Evolutionary conservation across 352 stramenopile genomes (phyloP).

Genomic region (Thalassiosira oceanica): DNA sequence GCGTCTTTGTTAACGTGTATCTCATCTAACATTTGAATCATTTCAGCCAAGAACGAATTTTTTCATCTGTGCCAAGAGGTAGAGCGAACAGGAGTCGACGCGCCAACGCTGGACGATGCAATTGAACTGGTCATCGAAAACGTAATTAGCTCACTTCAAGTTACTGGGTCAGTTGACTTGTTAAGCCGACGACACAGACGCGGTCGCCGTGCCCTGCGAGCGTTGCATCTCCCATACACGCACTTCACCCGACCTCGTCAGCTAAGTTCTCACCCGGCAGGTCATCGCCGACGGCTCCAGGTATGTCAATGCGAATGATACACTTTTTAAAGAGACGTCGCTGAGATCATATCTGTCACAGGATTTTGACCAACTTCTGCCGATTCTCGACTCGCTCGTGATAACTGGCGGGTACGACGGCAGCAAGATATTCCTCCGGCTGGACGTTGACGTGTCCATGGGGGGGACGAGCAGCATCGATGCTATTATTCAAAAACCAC

Average conservation of each 20-base stretch:
- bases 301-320: too few species aligned
- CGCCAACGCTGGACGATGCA: slow-evolving; percentile 29
- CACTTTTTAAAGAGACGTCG: too few species aligned
- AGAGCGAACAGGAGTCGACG: slow-evolving; percentile 1
- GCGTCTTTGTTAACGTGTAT: too few species aligned
- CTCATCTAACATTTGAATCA: too few species aligned
- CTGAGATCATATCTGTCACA: too few species aligned
- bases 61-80: slow-evolving; percentile 31
- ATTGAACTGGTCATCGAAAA: slow-evolving; percentile 30
- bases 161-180: too few species aligned
- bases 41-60: slow-evolving; percentile 29
- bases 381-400: too few species aligned
- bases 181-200: too few species aligned
- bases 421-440: slow-evolving; percentile 23
- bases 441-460: slow-evolving; percentile 40
- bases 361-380: too few species aligned
- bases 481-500: slow-evolving; percentile 16
- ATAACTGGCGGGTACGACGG: slow-evolving; percentile 38
- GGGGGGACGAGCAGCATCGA: not conserved
- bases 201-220: slow-evolving; percentile 4
- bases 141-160: not conserved
- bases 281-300: too few species aligned
- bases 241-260: slow-evolving; percentile 18
- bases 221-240: slow-evolving; percentile 24
- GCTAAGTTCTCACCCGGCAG: not conserved